Conservation (phyloP, 495 filamentous ascomycete species). For the Xylaria venustula region DNA sequence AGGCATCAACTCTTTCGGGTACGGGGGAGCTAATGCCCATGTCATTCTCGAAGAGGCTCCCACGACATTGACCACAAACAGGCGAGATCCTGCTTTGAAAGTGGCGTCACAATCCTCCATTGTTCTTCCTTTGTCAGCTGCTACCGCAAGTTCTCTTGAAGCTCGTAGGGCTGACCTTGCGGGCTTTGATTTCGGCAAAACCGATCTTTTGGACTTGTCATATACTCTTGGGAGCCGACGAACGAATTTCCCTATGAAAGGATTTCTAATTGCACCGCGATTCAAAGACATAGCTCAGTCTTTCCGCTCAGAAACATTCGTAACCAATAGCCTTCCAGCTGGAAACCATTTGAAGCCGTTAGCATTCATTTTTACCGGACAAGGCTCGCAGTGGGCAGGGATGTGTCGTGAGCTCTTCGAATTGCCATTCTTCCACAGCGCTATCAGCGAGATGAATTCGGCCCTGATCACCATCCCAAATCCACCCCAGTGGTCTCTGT, state of each 20-base stretch:
- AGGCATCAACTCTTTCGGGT: slow-evolving; percentile 48
- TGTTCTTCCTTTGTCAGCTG: background rate
- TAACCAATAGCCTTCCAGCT: too few relatives aligned
- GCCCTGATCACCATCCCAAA: too few relatives aligned
- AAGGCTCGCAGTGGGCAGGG: background rate
- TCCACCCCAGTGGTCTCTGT: too few relatives aligned
- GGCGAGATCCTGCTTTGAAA: background rate
- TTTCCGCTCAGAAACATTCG: too few relatives aligned
- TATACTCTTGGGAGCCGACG: background rate
- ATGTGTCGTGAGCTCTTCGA: background rate
- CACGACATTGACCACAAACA: too few relatives aligned
- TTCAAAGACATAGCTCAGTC: too few relatives aligned
- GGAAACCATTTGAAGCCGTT: background rate
- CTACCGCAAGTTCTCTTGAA: background rate
- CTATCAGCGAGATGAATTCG: too few relatives aligned
- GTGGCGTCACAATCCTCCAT: background rate
- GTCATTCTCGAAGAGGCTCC: slow-evolving; percentile 43
- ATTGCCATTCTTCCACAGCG: too few relatives aligned
- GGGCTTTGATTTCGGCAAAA: background rate
- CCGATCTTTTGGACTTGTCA: background rate
- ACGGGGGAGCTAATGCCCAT: slow-evolving; percentile 48
- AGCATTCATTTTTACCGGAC: background rate
- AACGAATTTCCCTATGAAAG: background rate
- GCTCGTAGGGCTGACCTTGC: background rate
- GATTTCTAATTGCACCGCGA: too few relatives aligned